Evolutionary conservation across 805 yeast genomes (phyloP).

Genomic region (Candida tammaniensis): DNA sequence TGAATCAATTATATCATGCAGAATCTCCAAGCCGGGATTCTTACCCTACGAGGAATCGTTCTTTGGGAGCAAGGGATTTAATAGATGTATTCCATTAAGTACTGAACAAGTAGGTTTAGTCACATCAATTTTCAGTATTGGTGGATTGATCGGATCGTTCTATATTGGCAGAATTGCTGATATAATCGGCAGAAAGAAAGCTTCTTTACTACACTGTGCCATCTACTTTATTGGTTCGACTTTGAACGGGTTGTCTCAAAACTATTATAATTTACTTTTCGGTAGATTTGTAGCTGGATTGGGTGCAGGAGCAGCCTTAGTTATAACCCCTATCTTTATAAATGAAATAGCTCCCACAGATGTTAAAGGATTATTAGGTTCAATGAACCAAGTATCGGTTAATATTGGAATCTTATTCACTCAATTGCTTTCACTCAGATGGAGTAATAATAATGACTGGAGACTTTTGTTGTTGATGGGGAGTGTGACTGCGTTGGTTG

Average conservation of each 20-base stretch:
- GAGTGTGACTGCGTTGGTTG: slow-evolving; percentile 47
- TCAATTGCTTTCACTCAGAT: slow-evolving; percentile 67
- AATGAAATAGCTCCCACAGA: slow-evolving; percentile 74
- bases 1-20: slow-evolving; percentile 64
- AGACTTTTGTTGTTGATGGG: slow-evolving; percentile 67
- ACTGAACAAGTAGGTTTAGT: slow-evolving; percentile 64
- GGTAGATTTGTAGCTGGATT: slow-evolving; percentile 82
- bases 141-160: slow-evolving; percentile 77
- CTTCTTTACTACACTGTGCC: slow-evolving; percentile 50
- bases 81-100: slow-evolving; percentile 56
- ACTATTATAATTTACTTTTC: slow-evolving; percentile 41
- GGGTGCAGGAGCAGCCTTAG: slow-evolving; percentile 86
- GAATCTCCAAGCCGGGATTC: slow-evolving; percentile 25
- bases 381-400: slow-evolving; percentile 84
- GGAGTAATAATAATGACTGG: slow-evolving; percentile 72
- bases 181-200: slow-evolving; percentile 56
- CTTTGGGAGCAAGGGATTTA: slow-evolving; percentile 38
- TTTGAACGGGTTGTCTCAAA: slow-evolving; percentile 50
- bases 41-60: slow-evolving; percentile 33
- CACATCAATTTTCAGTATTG: slow-evolving; percentile 77
- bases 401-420: slow-evolving; percentile 82
- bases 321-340: slow-evolving; percentile 77
- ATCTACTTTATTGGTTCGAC: slow-evolving; percentile 61
- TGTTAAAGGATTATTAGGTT: slow-evolving; percentile 75
- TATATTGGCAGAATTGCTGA: slow-evolving; percentile 67